Evolutionary conservation across 805 yeast species (phyloP), one percentile per base, ranked within the genome.

Genomic region (Candida schatavii): DNA sequence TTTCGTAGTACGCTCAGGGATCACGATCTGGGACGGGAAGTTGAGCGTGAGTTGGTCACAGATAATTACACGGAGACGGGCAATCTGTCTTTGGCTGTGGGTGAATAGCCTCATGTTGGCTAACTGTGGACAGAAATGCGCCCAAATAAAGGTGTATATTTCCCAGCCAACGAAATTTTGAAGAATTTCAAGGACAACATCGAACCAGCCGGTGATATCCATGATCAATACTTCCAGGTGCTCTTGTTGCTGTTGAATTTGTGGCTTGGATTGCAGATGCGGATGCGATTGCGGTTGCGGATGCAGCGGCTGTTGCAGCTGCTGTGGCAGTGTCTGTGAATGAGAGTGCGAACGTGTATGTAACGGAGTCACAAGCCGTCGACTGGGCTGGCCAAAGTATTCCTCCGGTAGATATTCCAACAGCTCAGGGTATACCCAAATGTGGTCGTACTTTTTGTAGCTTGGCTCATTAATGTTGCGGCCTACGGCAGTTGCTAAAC

Each of bases 91-190:
- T 3, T 45, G 42, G n/a, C 55, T 64, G 3, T 66, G 59, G 26
- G 63, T 58, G 48, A 83, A 83, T 6, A 87, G 61, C 11, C 60
- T 61, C 47, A 80, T 56, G 49, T 80, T 82, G 9, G 85, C 68
- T 23, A 87, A 53, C 52, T 86, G 95, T 0, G 87, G 77, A 51
- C 88, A 81, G 41, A 85, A 69, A 57, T 84, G 88, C 0, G 85
- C 78, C 69, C 83, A 66, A 1, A 80, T 59, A 51, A 70, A 83
- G 0, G 89, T 79, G 56, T 81, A 86, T 0, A 79, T 56, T 46
- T 84, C 91, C 93, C 91, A 86, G 45, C 76, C 74, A 14, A 76
- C 67, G 30, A 80, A 80, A 3, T 68, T 65, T 10, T 74, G 74
- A 48, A 85, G 53, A 0, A 81, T 66, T 5, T 64, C 61, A 9